Evolutionary conservation across 1,284 basidiomycete species (phyloP), one percentile per base, ranked within the genome.

Genomic region (Ceratobasidium sp.): DNA sequence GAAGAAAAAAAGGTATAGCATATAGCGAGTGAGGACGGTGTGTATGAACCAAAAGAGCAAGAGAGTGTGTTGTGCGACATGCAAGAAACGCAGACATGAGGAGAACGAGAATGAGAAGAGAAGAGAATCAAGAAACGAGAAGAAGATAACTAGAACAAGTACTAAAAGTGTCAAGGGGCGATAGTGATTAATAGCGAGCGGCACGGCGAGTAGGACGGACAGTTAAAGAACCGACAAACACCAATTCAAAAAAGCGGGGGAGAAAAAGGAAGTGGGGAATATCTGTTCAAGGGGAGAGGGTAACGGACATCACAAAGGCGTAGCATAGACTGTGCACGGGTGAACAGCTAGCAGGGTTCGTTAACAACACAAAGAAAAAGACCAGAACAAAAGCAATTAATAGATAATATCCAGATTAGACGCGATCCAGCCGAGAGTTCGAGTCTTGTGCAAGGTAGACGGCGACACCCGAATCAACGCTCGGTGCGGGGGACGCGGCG

Each of bases 401-500:
- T 28, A 23, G 35, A 58, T 41, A 46, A 58, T 23, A 58, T 58
- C 57, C 57, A 38, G 43, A 30, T 49, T 23, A 32, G 9, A 38
- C n/a, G 9, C 47, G 62, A 8, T 66, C 49, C 47, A 66, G 32
- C 21, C 47, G 49, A 21, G 62, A 41, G 13, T 16, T 55, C 64
- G 46, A 67, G 30, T 67, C 64, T 28, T 67, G 64, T 6, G 64
- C 64, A 3, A 67, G 64, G 50, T 67, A 67, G 21, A 67, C 64
- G 1, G 64, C 64, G 23, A 67, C 46, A n/a, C 64, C 64, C 14
- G 64, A 67, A 28, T 67, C 64, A 26, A 67, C 64, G 64, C 64
- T 67, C 14, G 64, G 64, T 14, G 64, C 64, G 3, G 64, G 64
- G 8, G 38, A 43, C 8, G 64, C 52, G 26, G 62, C 23, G 4